These are phyloP conservation scores for Penicillium sp. DNA, from an alignment of 2,329 filamentous ascomycete species.

Conservation along the genomic window DNA sequence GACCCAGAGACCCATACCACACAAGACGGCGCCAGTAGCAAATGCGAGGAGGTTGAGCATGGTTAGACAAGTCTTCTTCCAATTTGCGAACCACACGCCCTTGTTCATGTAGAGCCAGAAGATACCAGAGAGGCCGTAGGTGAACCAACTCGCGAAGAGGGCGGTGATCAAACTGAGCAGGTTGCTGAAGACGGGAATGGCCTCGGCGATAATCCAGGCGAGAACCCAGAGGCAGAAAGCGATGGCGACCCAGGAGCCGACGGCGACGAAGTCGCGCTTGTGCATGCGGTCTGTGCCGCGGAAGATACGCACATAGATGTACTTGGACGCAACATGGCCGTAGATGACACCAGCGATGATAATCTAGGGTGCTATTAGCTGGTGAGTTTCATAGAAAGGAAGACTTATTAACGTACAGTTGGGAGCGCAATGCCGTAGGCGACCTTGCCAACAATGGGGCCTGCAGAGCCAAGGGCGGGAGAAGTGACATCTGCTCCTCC, in stretches of 20 bases:
- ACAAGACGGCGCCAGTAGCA: conserved; percentile 31
- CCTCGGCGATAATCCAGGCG: conserved; percentile 71
- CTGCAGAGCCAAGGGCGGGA: conserved; percentile 70
- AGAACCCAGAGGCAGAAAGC: conserved; percentile 61
- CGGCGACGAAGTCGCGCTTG: conserved; percentile 56
- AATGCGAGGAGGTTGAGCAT: conserved; percentile 32
- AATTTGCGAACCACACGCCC: conserved; percentile 37
- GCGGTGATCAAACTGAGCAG: conserved; percentile 68
- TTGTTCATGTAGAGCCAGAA: conserved; percentile 46
- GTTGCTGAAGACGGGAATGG: conserved; percentile 71
- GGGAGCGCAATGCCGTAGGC: conserved; percentile 72
- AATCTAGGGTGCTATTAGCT: conserved; percentile 48
- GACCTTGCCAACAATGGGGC: conserved; percentile 61
- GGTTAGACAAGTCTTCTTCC: conserved; percentile 36
- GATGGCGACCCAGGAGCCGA: conserved; percentile 64
- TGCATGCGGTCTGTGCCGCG: conserved; percentile 61
- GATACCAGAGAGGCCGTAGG: conserved; percentile 47
- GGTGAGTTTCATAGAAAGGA: neutral
- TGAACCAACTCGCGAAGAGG: conserved; percentile 72
- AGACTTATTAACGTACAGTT: conserved; percentile 48
- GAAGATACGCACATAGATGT: conserved; percentile 69
- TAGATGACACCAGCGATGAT: conserved; percentile 74
- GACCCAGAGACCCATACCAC: conserved; percentile 41
- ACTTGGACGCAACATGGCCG: conserved; percentile 69
- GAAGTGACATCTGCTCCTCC: conserved; percentile 65